A percentile compares a stretch with the other conserved stretches of the same genome.
Conservation (phyloP, 108 stramenopile species). For the Fragilaria crotonensis region DNA sequence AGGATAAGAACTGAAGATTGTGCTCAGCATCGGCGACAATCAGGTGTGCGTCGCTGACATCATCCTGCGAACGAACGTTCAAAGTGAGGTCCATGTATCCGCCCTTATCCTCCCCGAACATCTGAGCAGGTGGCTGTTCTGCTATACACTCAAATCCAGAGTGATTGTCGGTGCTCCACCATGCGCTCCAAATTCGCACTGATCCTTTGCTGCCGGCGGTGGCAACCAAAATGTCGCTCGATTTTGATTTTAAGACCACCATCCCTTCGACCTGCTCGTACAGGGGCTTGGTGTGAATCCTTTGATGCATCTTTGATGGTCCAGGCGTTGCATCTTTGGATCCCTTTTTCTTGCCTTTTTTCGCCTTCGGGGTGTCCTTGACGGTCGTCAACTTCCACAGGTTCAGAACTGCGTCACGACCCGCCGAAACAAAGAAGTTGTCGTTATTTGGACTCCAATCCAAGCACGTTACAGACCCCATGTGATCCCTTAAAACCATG, state of each 20-base stretch:
- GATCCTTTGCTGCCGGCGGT: slow-evolving; percentile 77
- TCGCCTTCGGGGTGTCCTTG: slow-evolving; percentile 21
- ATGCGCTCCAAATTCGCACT: slow-evolving; percentile 61
- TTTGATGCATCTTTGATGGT: slow-evolving; percentile 26
- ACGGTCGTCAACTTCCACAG: slow-evolving; percentile 74
- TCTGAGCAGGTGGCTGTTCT: slow-evolving; percentile 39
- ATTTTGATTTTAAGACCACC: slow-evolving; percentile 31
- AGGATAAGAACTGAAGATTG: slow-evolving; percentile 72
- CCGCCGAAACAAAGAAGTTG: slow-evolving; percentile 60
- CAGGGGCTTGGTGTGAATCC: slow-evolving; percentile 71
- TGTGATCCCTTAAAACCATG: slow-evolving; percentile 74
- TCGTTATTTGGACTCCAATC: slow-evolving; percentile 42
- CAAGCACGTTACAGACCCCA: slow-evolving; percentile 82
- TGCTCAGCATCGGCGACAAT: slow-evolving; percentile 88
- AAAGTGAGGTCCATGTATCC: slow-evolving; percentile 46
- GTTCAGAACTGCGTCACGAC: slow-evolving; percentile 78
- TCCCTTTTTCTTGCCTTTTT: slow-evolving; percentile 32
- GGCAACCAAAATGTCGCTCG: slow-evolving; percentile 41
- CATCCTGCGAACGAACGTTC: slow-evolving; percentile 10
- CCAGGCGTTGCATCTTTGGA: slow-evolving; percentile 8
- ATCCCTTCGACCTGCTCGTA: slow-evolving; percentile 84
- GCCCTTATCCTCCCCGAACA: slow-evolving; percentile 72
- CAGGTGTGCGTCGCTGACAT: slow-evolving; percentile 19
- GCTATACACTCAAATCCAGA: slow-evolving; percentile 30
- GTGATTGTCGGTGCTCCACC: slow-evolving; percentile 6